Evolutionary conservation across 2,329 filamentous ascomycete species (phyloP).

Genomic region (Claviceps lovelessii): DNA sequence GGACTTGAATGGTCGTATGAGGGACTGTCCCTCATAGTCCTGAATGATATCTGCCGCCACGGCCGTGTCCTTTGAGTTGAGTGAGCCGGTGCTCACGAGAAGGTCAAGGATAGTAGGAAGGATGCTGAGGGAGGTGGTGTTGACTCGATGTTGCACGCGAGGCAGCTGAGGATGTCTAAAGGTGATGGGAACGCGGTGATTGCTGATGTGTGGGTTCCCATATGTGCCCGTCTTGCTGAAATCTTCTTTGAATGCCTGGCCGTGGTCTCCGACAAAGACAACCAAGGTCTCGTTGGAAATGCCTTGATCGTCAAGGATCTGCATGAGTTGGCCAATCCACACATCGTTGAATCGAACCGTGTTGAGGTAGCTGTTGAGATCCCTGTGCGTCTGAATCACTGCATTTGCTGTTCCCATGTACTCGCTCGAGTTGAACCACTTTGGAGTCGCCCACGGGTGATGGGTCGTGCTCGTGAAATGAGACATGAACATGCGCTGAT

Average conservation of each 20-base stretch:
- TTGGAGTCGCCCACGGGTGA: constrained; percentile 17
- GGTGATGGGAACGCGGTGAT: constrained; percentile 19
- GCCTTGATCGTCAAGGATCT: constrained; percentile 17
- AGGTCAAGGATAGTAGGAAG: constrained; percentile 22
- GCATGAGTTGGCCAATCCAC: constrained; percentile 19
- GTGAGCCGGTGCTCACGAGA: constrained; percentile 18
- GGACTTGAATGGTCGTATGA: constrained; percentile 15
- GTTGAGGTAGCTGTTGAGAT: constrained; percentile 19
- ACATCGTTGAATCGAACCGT: constrained; percentile 17
- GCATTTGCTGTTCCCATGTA: constrained; percentile 11
- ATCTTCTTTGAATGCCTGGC: constrained; percentile 20
- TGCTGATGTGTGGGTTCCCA: constrained; percentile 18
- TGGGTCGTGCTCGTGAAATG: constrained; percentile 21
- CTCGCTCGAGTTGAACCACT: constrained; percentile 9
- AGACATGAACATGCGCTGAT: constrained; percentile 18
- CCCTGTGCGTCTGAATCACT: constrained; percentile 8
- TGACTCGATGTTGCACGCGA: constrained; percentile 12
- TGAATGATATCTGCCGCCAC: constrained; percentile 17
- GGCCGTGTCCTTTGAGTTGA: constrained; percentile 12
- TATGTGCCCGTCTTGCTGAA: constrained; percentile 16
- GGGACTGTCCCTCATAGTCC: constrained; percentile 22
- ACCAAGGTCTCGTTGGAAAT: constrained; percentile 21
- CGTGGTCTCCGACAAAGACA: constrained; percentile 22
- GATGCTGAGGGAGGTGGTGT: constrained; percentile 20
- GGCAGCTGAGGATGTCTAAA: constrained; percentile 20